Evolutionary conservation across 441 rosid genomes (phyloP), one percentile per base, ranked within the genome.

Genomic region (Corymbia calophylla): DNA sequence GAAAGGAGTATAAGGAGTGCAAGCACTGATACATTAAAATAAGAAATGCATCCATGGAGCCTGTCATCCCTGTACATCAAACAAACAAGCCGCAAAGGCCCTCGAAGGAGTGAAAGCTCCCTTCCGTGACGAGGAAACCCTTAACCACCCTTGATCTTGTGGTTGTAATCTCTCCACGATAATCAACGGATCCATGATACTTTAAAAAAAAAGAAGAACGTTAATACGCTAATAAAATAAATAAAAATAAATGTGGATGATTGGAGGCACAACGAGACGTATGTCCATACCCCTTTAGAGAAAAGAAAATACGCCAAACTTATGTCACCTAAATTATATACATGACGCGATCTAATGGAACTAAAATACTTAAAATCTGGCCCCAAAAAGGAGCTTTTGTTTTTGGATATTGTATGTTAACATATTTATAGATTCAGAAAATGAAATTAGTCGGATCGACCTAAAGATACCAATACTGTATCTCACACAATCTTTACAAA

Each of bases 211-310:
- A 5, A 3, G 18, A 19, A 70, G 18, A 70, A 70, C 8, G 18
- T 25, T 3, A 70, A 70, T 25, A 18, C 0, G 8, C 48, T 39
- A 39, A 39, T 39, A 32, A 10, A 13, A 29, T 29, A 29, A 62
- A 16, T 1, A 0, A 29, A 62, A 62, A 62, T 62, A 62, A 32
- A n/a, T 64, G 4, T 64, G 1, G 3, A 64, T 15, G n/a, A n/a
- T 14, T n/a, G 31, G n/a, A 7, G 31, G 15, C 73, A 64, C 5
- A 15, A n/a, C 14, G 1, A 58, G 29, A 6, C 2, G 5, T 14
- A 14, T 1, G 4, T 27, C 0, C 0, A 27, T 3, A 60, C 31
- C 3, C 31, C 0, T 60, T 60, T 10, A 3, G 6, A 60, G 7
- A 11, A 11, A 60, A 12, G 66, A 3, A 60, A 60, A 60, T 60